These are phyloP conservation scores for Epichloe aotearoae DNA, from an alignment of 2,329 filamentous ascomycete genomes.

Conservation along the genomic window DNA sequence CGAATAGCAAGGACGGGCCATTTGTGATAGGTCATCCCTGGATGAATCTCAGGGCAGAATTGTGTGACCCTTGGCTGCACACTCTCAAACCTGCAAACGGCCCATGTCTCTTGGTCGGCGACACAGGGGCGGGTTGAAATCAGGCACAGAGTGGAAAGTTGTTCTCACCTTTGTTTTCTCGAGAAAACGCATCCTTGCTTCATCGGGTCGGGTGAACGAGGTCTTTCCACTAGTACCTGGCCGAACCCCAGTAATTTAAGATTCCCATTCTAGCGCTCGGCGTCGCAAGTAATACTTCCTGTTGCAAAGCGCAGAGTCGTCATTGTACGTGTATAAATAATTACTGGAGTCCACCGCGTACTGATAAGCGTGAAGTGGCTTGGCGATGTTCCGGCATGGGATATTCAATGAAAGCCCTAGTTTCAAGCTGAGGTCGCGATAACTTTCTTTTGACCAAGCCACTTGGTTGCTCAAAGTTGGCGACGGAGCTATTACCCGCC, in stretches of 20 bases:
- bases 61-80: background rate
- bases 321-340: too few species aligned
- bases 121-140: background rate
- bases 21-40: background rate
- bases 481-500: too few species aligned
- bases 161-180: conserved; percentile 10
- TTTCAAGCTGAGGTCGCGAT: too few species aligned
- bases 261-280: too few species aligned
- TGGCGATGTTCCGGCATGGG: too few species aligned
- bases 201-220: background rate
- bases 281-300: too few species aligned
- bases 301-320: too few species aligned
- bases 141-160: background rate
- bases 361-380: too few species aligned
- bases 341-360: too few species aligned
- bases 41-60: background rate
- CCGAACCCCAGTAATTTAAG: background rate
- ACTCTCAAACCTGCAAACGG: background rate
- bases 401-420: too few species aligned
- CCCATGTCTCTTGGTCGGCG: background rate
- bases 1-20: background rate
- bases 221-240: background rate
- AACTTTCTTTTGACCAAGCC: too few species aligned
- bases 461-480: too few species aligned
- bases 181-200: conserved; percentile 11